A percentile compares a stretch with the other conserved stretches of the same genome.
Evolutionary conservation across 495 filamentous ascomycete genomes (phyloP).

Genomic region (Choiromyces venosus): DNA sequence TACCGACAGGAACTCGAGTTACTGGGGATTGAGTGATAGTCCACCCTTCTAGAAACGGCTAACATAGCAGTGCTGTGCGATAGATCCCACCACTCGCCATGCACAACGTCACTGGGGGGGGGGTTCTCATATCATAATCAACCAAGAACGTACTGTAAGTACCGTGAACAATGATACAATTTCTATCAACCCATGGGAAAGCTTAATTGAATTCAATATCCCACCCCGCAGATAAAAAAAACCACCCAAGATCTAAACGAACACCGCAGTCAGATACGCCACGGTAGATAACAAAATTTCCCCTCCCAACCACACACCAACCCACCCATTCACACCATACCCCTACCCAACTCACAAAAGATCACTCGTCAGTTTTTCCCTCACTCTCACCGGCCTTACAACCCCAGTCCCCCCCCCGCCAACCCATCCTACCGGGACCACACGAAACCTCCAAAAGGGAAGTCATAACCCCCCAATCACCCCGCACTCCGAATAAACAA

Average conservation of each 20-base stretch:
- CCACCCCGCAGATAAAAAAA: neutral
- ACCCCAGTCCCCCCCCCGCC: neutral
- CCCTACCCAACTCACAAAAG: neutral
- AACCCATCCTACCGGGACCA: neutral
- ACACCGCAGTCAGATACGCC: neutral
- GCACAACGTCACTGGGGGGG: neutral
- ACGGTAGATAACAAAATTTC: neutral
- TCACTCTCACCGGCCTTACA: neutral
- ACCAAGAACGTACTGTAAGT: too few species aligned
- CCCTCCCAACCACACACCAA: neutral
- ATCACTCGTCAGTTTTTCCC: neutral
- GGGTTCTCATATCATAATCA: too few species aligned
- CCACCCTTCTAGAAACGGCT: too few species aligned
- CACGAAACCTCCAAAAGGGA: neutral
- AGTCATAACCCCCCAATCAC: neutral
- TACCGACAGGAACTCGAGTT: neutral
- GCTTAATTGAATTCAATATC: neutral
- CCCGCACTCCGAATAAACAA: neutral
- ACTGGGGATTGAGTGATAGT: too few species aligned
- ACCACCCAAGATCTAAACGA: neutral
- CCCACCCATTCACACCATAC: too few species aligned
- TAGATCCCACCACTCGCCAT: too few species aligned
- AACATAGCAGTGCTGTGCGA: too few species aligned
- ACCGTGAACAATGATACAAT: too few species aligned
- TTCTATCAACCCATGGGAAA: neutral